Conservation (phyloP, 306 rosid genomes). For the Quercus berberidifolia region DNA sequence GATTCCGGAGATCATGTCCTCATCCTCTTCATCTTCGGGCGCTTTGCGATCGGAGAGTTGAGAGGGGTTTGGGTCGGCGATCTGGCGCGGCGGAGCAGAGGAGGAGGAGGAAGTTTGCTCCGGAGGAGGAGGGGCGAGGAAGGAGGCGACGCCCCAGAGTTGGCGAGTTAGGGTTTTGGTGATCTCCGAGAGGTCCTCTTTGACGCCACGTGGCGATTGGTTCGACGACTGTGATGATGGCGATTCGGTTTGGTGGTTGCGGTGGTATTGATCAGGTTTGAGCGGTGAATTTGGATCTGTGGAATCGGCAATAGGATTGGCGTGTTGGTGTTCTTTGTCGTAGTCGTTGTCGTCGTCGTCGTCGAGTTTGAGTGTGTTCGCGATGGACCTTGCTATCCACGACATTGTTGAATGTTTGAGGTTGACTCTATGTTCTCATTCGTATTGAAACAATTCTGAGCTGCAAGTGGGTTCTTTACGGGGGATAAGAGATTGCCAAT, state of each 20-base stretch:
- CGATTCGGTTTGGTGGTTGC: slow-evolving; percentile 10
- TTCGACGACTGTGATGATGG: slow-evolving; percentile 31
- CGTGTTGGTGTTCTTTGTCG: too few relatives aligned
- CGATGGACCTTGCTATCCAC: slow-evolving; percentile 81
- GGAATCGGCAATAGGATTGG: slow-evolving; percentile 5
- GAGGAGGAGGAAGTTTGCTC: slow-evolving; percentile 20
- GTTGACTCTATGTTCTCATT: not conserved
- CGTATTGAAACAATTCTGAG: not conserved
- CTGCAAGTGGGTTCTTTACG: slow-evolving; percentile 9
- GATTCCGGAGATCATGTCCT: slow-evolving; percentile 79
- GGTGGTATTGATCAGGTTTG: not conserved
- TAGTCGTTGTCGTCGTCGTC: slow-evolving; percentile 34
- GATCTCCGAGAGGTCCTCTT: slow-evolving; percentile 77
- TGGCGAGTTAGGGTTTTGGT: slow-evolving; percentile 67
- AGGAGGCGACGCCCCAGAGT: slow-evolving; percentile 88
- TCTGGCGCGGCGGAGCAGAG: slow-evolving; percentile 5
- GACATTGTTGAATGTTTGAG: slow-evolving; percentile 42
- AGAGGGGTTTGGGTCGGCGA: slow-evolving; percentile 21
- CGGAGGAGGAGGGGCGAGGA: slow-evolving; percentile 86
- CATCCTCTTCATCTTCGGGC: slow-evolving; percentile 34
- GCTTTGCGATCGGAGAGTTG: slow-evolving; percentile 8
- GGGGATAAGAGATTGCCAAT: not conserved
- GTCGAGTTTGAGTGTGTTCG: slow-evolving; percentile 76
- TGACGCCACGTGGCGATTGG: slow-evolving; percentile 61
- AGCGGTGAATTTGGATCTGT: slow-evolving; percentile 29